Evolutionary conservation across 257 asterid genomes (phyloP).

Genomic region (Capsicum baccatum): DNA sequence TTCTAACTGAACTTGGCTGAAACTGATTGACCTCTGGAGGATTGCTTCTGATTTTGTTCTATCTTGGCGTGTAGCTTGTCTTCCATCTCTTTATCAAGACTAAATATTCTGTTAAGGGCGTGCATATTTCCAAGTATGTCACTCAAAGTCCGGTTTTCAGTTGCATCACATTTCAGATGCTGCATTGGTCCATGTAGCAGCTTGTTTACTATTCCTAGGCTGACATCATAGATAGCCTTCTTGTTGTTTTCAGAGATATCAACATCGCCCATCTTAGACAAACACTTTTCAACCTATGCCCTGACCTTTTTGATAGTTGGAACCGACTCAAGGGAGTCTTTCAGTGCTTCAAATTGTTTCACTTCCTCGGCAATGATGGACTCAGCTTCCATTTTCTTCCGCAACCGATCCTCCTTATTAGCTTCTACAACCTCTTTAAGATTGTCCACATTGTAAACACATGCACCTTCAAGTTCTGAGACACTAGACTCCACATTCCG

Average conservation of each 20-base stretch:
- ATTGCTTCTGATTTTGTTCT: too few relatives aligned
- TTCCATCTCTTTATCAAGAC: too few relatives aligned
- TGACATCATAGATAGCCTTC: conserved; percentile 72
- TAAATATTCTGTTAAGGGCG: too few relatives aligned
- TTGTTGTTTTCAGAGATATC: conserved; percentile 55
- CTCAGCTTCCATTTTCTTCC: conserved; percentile 80
- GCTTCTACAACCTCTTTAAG: conserved; percentile 90
- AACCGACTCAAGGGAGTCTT: conserved; percentile 81
- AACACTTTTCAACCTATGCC: conserved; percentile 76
- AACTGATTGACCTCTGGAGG: too few relatives aligned
- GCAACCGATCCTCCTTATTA: conserved; percentile 72
- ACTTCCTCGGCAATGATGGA: conserved; percentile 71
- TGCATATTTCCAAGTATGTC: too few relatives aligned
- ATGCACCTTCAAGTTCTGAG: conserved; percentile 56
- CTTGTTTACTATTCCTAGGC: too few relatives aligned
- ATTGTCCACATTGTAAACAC: conserved; percentile 82
- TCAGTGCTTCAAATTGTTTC: conserved; percentile 73
- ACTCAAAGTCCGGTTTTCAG: too few relatives aligned
- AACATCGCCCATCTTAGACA: conserved; percentile 67
- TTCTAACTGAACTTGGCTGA: neutral
- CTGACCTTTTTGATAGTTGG: conserved; percentile 88
- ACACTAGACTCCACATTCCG: conserved; percentile 83
- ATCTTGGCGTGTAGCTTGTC: too few relatives aligned
- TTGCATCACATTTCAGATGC: too few relatives aligned
- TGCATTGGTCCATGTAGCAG: too few relatives aligned